A percentile compares a stretch with the other conserved stretches of the same genome.
Evolutionary conservation across 2,329 filamentous ascomycete genomes (phyloP).

Genomic region (Penicillium sp.): DNA sequence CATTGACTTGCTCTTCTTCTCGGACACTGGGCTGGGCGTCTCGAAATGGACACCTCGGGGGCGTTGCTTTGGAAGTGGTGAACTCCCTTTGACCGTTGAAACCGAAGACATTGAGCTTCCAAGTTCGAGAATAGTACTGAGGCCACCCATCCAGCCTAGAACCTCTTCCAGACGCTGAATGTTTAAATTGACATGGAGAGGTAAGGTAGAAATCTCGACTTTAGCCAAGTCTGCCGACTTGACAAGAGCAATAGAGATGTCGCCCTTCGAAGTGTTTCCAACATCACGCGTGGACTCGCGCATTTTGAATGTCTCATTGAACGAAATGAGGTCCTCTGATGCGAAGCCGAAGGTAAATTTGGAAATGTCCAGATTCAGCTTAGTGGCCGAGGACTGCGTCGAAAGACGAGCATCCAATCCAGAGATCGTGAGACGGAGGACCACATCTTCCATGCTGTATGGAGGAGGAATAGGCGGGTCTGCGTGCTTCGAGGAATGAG

Average conservation of each 20-base stretch:
- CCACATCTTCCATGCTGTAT: conserved; percentile 31
- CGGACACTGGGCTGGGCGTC: conserved; percentile 37
- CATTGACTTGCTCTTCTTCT: conserved; percentile 15
- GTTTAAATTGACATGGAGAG: conserved; percentile 74
- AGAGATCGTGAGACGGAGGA: conserved; percentile 33
- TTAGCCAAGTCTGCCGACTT: conserved; percentile 34
- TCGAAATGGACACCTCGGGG: conserved; percentile 61
- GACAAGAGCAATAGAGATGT: conserved; percentile 41
- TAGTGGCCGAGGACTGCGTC: conserved; percentile 22
- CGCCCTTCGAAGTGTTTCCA: conserved; percentile 36
- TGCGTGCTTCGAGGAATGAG: conserved; percentile 23
- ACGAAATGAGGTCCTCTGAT: conserved; percentile 54
- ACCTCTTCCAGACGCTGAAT: conserved; percentile 81
- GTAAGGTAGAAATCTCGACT: conserved; percentile 71
- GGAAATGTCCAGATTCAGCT: conserved; percentile 34
- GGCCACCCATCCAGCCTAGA: conserved; percentile 82
- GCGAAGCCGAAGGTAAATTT: conserved; percentile 52
- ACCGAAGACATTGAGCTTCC: conserved; percentile 80
- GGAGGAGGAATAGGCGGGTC: conserved; percentile 17
- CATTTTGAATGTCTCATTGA: conserved; percentile 51
- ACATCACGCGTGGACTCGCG: conserved; percentile 48
- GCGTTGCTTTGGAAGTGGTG: conserved; percentile 32
- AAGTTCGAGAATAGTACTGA: conserved; percentile 88
- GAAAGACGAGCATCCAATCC: conserved; percentile 28
- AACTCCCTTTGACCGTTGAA: conserved; percentile 51